A percentile compares a stretch with the other conserved stretches of the same genome.
Conservation (phyloP, 331 rosid genomes). For the Pyrus hybrid region DNA sequence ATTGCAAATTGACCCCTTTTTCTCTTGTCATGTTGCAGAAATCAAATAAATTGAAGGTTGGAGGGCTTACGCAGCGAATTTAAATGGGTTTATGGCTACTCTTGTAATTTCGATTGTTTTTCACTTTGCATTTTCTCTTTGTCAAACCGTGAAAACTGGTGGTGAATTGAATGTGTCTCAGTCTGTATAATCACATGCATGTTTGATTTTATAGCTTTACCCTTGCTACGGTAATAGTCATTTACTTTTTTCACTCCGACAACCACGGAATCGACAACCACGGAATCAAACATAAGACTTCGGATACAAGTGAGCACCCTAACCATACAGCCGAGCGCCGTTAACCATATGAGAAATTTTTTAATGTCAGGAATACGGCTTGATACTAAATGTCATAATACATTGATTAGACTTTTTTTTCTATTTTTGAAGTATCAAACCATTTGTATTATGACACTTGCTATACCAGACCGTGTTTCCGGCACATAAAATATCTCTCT, state of each 20-base stretch:
- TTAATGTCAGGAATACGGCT: too few species aligned
- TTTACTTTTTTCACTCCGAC: too few species aligned
- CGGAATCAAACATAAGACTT: neutral
- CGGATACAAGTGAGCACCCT: neutral
- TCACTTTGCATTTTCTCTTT: neutral
- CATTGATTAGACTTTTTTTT: too few species aligned
- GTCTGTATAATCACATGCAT: neutral
- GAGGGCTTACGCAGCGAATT: neutral
- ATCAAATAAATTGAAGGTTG: neutral
- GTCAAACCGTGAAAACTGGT: neutral
- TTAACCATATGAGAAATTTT: too few species aligned
- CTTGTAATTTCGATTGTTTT: neutral
- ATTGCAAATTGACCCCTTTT: neutral
- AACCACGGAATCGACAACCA: too few species aligned
- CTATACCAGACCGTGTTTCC: rapidly evolving
- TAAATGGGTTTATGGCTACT: constrained; percentile 15
- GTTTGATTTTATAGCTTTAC: neutral
- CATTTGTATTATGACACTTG: too few species aligned
- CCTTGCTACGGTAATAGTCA: neutral
- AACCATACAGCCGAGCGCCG: too few species aligned
- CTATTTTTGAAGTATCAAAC: too few species aligned
- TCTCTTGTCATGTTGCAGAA: constrained; percentile 24
- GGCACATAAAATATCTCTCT: too few species aligned
- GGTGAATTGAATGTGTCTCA: neutral
- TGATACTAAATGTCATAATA: too few species aligned